Evolutionary conservation across 2,329 filamentous ascomycete genomes (phyloP).

Genomic region (Botrytis fabae): DNA sequence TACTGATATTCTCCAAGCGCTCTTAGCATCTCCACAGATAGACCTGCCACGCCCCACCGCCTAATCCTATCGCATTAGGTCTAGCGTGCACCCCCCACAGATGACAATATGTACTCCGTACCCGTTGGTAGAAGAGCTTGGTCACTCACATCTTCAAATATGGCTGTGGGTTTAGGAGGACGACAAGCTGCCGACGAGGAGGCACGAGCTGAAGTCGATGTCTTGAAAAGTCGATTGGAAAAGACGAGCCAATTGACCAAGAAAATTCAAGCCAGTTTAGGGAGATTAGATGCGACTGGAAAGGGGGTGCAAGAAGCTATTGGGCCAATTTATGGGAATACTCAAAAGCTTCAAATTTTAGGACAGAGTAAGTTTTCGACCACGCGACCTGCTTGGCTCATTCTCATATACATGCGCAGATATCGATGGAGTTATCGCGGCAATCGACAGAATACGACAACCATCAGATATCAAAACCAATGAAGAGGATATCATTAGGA

Average conservation of each 20-base stretch:
- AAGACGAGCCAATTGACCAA: conserved; percentile 93
- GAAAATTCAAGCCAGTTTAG: conserved; percentile 88
- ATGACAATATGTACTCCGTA: conserved; percentile 10
- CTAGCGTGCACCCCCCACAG: background rate
- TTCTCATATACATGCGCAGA: conserved; percentile 50
- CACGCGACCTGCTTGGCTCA: background rate
- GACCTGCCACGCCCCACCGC: background rate
- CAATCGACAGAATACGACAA: conserved; percentile 84
- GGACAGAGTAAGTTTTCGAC: conserved; percentile 63
- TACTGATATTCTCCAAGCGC: background rate
- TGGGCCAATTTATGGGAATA: conserved; percentile 89
- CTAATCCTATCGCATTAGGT: background rate
- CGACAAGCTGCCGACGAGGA: conserved; percentile 56
- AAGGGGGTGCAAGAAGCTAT: conserved; percentile 90
- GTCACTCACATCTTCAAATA: conserved; percentile 35
- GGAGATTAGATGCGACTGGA: conserved; percentile 80
- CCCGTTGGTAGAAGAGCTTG: conserved; percentile 29
- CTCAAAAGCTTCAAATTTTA: conserved; percentile 82
- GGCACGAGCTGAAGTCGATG: conserved; percentile 68
- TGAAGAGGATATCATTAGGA: conserved; percentile 87
- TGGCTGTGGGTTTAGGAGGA: conserved; percentile 37
- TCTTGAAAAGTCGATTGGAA: conserved; percentile 72
- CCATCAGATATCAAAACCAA: conserved; percentile 90
- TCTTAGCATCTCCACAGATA: background rate
- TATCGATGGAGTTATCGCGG: conserved; percentile 79